These are phyloP conservation scores for Gnaphalium uliginosum DNA, from an alignment of 129 eudicot genomes.

Conservation along the genomic window DNA sequence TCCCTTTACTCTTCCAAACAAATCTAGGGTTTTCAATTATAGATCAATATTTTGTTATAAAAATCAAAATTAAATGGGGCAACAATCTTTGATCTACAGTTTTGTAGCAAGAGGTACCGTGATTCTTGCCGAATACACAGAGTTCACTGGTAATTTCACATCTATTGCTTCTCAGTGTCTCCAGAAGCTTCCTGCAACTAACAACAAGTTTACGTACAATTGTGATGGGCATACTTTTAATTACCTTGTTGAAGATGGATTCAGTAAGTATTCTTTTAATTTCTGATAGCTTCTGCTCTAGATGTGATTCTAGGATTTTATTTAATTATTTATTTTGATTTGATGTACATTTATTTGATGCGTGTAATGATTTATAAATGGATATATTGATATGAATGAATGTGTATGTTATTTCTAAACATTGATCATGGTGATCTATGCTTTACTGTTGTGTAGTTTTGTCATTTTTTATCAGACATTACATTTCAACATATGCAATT, in stretches of 20 bases:
- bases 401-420: no score
- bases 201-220: slow-evolving; percentile 50
- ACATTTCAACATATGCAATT: background rate
- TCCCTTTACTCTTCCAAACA: slow-evolving; percentile 4
- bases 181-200: slow-evolving; percentile 56
- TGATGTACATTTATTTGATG: background rate
- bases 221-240: slow-evolving; percentile 64
- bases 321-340: background rate
- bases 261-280: slow-evolving; percentile 33
- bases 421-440: background rate
- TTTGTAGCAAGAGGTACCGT: slow-evolving; percentile 56
- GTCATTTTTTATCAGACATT: background rate
- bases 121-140: slow-evolving; percentile 55
- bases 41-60: background rate
- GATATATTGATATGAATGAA: no score
- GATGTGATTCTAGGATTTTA: background rate
- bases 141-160: slow-evolving; percentile 57
- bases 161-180: slow-evolving; percentile 56
- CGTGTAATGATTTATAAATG: background rate
- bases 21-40: background rate
- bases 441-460: background rate
- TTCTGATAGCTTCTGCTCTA: background rate
- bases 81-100: slow-evolving; percentile 50
- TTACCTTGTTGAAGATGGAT: slow-evolving; percentile 62
- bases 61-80: slow-evolving; percentile 38